Conservation (phyloP, 2,329 filamentous ascomycete species). For the Fusarium redolens region DNA sequence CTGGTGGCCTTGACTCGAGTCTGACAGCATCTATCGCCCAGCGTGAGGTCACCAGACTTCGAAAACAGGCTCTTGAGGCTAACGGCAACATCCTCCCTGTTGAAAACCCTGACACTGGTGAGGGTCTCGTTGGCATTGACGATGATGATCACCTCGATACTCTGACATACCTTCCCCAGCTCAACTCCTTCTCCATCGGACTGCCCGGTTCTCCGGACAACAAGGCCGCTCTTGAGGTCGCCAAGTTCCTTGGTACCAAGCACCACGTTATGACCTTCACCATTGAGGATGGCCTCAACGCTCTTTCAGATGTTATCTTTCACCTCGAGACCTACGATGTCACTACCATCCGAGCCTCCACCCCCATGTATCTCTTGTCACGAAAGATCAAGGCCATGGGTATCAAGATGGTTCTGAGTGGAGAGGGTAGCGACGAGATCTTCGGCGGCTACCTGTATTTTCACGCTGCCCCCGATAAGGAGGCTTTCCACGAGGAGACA, state of each 20-base stretch:
- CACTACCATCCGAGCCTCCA: slow-evolving; percentile 97
- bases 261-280: slow-evolving; percentile 99
- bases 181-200: slow-evolving; percentile 99
- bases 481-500: slow-evolving; percentile 95
- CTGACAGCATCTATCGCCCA: slow-evolving; percentile 95
- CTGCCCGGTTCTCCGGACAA: slow-evolving; percentile 93
- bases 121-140: slow-evolving; percentile 91
- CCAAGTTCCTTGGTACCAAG: slow-evolving; percentile 96
- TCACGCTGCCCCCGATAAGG: slow-evolving; percentile 90
- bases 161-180: slow-evolving; percentile 89
- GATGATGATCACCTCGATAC: slow-evolving; percentile 90
- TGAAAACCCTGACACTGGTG: slow-evolving; percentile 68
- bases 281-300: slow-evolving; percentile 95
- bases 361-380: slow-evolving; percentile 97
- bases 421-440: slow-evolving; percentile 97
- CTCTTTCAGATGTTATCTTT: slow-evolving; percentile 96
- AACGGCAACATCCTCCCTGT: slow-evolving; percentile 59
- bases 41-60: slow-evolving; percentile 85
- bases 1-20: slow-evolving; percentile 94
- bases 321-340: slow-evolving; percentile 98
- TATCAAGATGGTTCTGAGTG: slow-evolving; percentile 98
- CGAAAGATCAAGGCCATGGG: slow-evolving; percentile 99
- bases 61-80: slow-evolving; percentile 68
- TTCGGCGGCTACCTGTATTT: slow-evolving; percentile 99
- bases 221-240: slow-evolving; percentile 90